A percentile compares a stretch with the other conserved stretches of the same genome.
Conservation (phyloP, 2,329 filamentous ascomycete species). For the Talaromyces sp. region DNA sequence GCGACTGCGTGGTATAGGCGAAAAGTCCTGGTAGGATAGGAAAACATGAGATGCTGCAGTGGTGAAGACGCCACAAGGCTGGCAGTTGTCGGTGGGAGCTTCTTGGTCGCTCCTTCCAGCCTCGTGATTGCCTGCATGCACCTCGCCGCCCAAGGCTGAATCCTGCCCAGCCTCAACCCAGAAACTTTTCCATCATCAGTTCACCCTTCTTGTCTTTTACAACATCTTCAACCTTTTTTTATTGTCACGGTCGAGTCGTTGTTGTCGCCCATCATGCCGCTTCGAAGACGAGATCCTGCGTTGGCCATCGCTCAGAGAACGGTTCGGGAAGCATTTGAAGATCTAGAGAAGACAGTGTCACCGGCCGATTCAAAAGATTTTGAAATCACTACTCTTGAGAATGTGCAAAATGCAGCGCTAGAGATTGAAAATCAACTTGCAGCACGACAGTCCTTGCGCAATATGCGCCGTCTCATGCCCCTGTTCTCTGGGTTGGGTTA, state of each 20-base stretch:
- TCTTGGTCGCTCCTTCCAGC: not conserved
- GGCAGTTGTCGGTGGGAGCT: not conserved
- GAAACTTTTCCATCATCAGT: not conserved
- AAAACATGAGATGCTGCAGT: not conserved
- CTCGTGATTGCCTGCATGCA: not conserved
- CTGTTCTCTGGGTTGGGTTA: not conserved
- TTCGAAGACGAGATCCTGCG: not conserved
- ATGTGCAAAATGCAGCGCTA: not conserved
- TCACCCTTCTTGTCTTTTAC: not conserved
- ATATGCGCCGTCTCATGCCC: not conserved
- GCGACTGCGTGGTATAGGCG: not conserved
- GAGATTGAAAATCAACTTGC: not conserved
- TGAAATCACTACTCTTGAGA: not conserved
- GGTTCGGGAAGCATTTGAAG: not conserved
- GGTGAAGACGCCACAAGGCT: no score
- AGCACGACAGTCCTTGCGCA: not conserved
- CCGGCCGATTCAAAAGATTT: not conserved
- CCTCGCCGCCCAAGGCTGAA: not conserved
- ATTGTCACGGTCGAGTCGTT: not conserved
- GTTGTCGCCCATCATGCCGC: not conserved
- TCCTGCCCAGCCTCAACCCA: not conserved
- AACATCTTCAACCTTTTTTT: not conserved
- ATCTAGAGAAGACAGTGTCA: not conserved
- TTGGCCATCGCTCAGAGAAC: not conserved
- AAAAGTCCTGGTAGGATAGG: not conserved